Percentiles rank a stretch among this genome's conserved stretches.
phyloP scores from a whole-genome alignment of 352 stramenopile species.

The Pythium brachiatum region DNA sequence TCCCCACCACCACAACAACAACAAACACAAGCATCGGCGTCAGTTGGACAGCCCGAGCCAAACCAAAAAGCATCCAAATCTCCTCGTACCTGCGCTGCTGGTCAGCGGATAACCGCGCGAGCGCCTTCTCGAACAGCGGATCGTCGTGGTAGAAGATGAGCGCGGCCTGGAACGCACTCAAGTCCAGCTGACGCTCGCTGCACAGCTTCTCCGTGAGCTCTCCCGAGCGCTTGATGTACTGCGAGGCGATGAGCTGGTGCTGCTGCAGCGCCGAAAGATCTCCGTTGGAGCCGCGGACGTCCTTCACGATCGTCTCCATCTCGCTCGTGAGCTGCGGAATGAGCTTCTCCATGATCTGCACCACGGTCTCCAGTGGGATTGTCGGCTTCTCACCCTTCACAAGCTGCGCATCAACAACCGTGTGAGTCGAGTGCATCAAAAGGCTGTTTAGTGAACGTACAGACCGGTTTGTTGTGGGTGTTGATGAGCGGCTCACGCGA shows the following conservation, averaged over 20 bases:
- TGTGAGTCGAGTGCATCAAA: conserved; percentile 5
- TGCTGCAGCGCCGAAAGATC: conserved; percentile 35
- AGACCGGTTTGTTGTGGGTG: conserved; percentile 39
- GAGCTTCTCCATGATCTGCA: conserved; percentile 68
- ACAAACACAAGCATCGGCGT: conserved; percentile 4
- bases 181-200: conserved; percentile 44
- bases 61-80: conserved; percentile 1
- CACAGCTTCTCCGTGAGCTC: conserved; percentile 59
- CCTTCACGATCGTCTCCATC: conserved; percentile 61
- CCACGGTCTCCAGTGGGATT: conserved; percentile 54
- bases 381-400: conserved; percentile 58
- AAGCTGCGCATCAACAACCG: conserved; percentile 25
- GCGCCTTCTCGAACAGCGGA: conserved; percentile 51
- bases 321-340: conserved; percentile 67
- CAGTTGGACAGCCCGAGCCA: conserved; percentile 13
- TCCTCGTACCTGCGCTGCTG: conserved; percentile 59
- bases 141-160: conserved; percentile 83
- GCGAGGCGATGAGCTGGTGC: conserved; percentile 50
- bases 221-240: conserved; percentile 67
- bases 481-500: conserved; percentile 71
- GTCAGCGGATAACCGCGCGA: conserved; percentile 57
- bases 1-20: conserved; percentile 5
- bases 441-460: background rate
- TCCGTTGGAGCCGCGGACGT: conserved; percentile 34
- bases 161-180: conserved; percentile 66